Base-by-base conservation (phyloP, 805 yeast genomes). In the Metschnikowia similis region DNA sequence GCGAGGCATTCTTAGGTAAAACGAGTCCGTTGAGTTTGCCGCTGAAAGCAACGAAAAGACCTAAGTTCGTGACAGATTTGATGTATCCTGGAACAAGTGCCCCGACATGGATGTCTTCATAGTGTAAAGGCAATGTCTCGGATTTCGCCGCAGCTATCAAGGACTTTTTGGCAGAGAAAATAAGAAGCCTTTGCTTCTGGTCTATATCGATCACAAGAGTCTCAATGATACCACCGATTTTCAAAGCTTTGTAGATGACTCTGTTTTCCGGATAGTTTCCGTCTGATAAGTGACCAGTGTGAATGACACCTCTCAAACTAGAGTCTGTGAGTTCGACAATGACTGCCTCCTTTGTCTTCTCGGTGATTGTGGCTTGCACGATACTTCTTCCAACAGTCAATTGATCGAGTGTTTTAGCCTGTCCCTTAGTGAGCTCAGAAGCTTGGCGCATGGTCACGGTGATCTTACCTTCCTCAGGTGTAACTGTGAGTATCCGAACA, bases 1-100 rank as follows among this genome's bases (percentile, higher is more conserved):
- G 79, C 5, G 82, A 74, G 21, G 87, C 87, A 58, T 84, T 82
- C 61, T 84, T 82, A 49, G 91, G 87, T 53, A 88, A 77, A 4
- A 89, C 86, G 55, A 92, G 76, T 47, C 97, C 98, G 31, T 89
- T 87, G 55, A 92, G 79, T 48, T 79, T 80, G 55, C 87, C 85
- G 49, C 84, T 89, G 67, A 92, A 92, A 0, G 85, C 80, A 50
- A 92, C 86, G 64, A 92, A 92, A 10, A 89, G 73, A 56, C 98
- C 98, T 63, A 77, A 77, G 41, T 76, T 77, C n/a, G 95, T 87
- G 16, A 85, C 81, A 16, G 90, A 84, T 56, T 82, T 85, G 36
- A 92, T 81, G 64, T 75, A 91, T 39, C 98, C 99, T 50, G 80
- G 77, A 47, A 88, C 66, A 29, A 71, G 60, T 26, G 70, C 70